Evolutionary conservation across 2,329 filamentous ascomycete genomes (phyloP), one percentile per base, ranked within the genome.

Genomic region (Amesomyces nigricolor): DNA sequence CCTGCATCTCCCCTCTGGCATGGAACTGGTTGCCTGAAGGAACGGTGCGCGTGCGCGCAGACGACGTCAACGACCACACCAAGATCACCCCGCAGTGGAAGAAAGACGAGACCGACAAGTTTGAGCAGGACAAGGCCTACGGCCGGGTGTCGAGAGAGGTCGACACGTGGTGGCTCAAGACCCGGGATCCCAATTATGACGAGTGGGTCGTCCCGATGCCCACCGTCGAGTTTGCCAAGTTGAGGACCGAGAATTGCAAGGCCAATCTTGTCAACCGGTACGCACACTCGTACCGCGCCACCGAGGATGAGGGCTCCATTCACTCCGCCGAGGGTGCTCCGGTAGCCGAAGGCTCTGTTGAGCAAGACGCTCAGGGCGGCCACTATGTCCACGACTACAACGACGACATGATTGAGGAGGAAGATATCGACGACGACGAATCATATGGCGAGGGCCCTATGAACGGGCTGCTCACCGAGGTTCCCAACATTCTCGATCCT

Each of bases 401-500:
- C 19, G 76, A 81, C 19, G 79, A 81, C 26, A 76, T 80, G 63
- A 79, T 84, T 53, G 83, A 87, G 19, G 79, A 82, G n/a, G 85
- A 87, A 50, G 83, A 86, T 46, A 79, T 79, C 13, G 82, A 86
- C 53, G 88, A 91, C 58, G 87, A 91, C 64, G 86, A 90, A 61
- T 88, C 87, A n/a, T 88, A 88, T 62, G 85, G 81, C 14, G 86
- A 91, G 61, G 88, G 89, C 3, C 87, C 89, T 19, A 79, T 89
- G 66, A 87, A 89, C 16, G 92, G 92, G 11, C 75, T 97, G 13
- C 75, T 97, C 53, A 96, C 92, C 0, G 92, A 97, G 68, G 90
- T 97, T 11, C 92, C 92, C 30, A 88, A 97, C 62, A 95, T 96
- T 38, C 78, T 97, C 30, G 91, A 95, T 43, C 92, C 92, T 0